Conservation (phyloP, 495 filamentous ascomycete species). For the Penicillium flavigenum region DNA sequence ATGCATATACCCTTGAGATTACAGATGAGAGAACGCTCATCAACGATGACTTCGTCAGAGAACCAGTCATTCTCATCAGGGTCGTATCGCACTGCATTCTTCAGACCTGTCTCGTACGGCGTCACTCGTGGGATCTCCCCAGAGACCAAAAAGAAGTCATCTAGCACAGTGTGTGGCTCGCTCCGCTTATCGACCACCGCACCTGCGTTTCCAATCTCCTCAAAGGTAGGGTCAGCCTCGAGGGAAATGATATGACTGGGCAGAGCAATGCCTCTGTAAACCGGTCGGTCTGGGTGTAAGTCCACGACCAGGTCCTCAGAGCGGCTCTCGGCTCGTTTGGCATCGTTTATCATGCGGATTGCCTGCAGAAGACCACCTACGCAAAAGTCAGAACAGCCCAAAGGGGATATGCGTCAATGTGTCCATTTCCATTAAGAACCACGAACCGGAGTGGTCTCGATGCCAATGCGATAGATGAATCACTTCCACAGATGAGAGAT, state of each 20-base stretch:
- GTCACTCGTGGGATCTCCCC: conserved; percentile 58
- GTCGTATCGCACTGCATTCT: conserved; percentile 48
- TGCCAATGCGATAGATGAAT: conserved; percentile 76
- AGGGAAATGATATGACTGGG: conserved; percentile 48
- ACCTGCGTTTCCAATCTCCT: conserved; percentile 50
- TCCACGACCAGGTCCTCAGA: conserved; percentile 44
- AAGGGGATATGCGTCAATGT: background rate
- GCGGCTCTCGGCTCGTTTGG: conserved; percentile 36
- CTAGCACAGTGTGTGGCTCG: conserved; percentile 52
- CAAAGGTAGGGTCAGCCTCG: conserved; percentile 58
- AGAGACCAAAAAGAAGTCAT: conserved; percentile 56
- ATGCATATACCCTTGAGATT: conserved; percentile 51
- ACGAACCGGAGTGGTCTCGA: conserved; percentile 56
- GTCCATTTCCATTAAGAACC: background rate
- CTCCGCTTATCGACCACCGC: conserved; percentile 44
- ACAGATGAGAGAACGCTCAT: conserved; percentile 60
- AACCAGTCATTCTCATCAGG: conserved; percentile 50
- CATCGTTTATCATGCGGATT: conserved; percentile 49
- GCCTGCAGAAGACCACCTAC: conserved; percentile 50
- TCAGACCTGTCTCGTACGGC: conserved; percentile 54
- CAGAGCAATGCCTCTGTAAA: conserved; percentile 52
- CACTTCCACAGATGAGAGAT: conserved; percentile 65
- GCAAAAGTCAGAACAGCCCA: background rate
- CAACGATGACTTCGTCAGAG: conserved; percentile 53
- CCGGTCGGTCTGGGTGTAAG: conserved; percentile 56